These are phyloP conservation scores for Infundibulicybe gibba DNA, from an alignment of 768 basidiomycete genomes.

Conservation along the genomic window DNA sequence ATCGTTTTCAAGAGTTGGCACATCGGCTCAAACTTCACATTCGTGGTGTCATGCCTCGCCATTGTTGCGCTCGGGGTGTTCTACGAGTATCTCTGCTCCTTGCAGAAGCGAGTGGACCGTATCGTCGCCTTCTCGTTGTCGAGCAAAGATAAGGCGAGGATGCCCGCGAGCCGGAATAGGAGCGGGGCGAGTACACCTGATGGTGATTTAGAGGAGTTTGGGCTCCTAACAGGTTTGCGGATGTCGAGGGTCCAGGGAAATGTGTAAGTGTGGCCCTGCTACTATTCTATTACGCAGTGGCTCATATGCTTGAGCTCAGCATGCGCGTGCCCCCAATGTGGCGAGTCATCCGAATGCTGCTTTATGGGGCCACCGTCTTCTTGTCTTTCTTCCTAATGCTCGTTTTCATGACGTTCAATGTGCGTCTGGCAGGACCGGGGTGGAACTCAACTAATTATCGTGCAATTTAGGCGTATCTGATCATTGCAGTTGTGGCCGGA, in stretches of 20 bases:
- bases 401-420: constrained; percentile 97
- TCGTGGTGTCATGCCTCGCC: constrained; percentile 61
- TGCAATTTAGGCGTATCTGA: constrained; percentile 71
- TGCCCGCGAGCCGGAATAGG: constrained; percentile 20
- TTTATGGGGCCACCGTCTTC: constrained; percentile 77
- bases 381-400: constrained; percentile 92
- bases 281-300: not conserved
- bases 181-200: constrained; percentile 29
- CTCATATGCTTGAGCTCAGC: constrained; percentile 24
- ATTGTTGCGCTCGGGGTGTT: constrained; percentile 68
- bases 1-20: constrained; percentile 81
- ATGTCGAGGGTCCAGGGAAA: constrained; percentile 27
- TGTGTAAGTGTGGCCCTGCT: constrained; percentile 36
- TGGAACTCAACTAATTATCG: no score
- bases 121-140: constrained; percentile 49
- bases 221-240: constrained; percentile 47
- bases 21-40: constrained; percentile 50
- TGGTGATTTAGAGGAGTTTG: constrained; percentile 45
- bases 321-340: constrained; percentile 44
- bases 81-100: constrained; percentile 75
- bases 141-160: constrained; percentile 8
- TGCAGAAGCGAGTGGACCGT: constrained; percentile 56
- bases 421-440: constrained; percentile 17
- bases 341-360: constrained; percentile 54
- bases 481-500: constrained; percentile 76